Evolutionary conservation across 2,329 filamentous ascomycete genomes (phyloP).

Genomic region (Penicillium janthinellum): DNA sequence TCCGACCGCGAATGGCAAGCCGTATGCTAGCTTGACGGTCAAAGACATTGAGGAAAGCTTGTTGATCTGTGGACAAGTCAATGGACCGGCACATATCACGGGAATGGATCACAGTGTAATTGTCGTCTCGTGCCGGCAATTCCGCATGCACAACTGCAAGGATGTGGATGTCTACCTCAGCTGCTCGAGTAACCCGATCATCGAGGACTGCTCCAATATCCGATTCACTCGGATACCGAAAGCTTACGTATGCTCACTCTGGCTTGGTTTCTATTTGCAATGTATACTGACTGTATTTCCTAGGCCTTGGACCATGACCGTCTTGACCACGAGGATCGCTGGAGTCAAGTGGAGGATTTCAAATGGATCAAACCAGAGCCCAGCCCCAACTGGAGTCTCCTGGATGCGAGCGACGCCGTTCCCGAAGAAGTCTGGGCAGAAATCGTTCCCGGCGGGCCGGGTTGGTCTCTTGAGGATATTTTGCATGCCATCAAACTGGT

Average conservation of each 20-base stretch:
- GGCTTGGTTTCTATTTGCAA: no score
- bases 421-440: conserved; percentile 68
- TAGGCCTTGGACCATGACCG: conserved; percentile 37
- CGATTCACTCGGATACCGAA: conserved; percentile 76
- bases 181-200: conserved; percentile 83
- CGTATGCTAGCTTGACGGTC: conserved; percentile 71
- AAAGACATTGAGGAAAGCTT: conserved; percentile 71
- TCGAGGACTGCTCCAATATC: conserved; percentile 81
- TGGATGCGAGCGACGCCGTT: conserved; percentile 64
- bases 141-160: conserved; percentile 85
- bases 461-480: conserved; percentile 66
- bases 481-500: conserved; percentile 48
- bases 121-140: conserved; percentile 80
- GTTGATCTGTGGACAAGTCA: conserved; percentile 75
- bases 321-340: conserved; percentile 62
- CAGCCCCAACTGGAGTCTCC: conserved; percentile 83
- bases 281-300: conserved; percentile 9
- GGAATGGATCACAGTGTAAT: conserved; percentile 71
- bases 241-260: conserved; percentile 61
- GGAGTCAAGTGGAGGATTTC: conserved; percentile 94
- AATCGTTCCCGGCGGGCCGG: conserved; percentile 65
- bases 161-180: conserved; percentile 83
- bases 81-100: conserved; percentile 82
- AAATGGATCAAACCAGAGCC: conserved; percentile 88
- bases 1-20: conserved; percentile 57